Percentiles rank a stretch among this genome's conserved stretches.
These are phyloP conservation scores for Leucaena leucocephala DNA, from an alignment of 306 rosid species.

Conservation along the genomic window DNA sequence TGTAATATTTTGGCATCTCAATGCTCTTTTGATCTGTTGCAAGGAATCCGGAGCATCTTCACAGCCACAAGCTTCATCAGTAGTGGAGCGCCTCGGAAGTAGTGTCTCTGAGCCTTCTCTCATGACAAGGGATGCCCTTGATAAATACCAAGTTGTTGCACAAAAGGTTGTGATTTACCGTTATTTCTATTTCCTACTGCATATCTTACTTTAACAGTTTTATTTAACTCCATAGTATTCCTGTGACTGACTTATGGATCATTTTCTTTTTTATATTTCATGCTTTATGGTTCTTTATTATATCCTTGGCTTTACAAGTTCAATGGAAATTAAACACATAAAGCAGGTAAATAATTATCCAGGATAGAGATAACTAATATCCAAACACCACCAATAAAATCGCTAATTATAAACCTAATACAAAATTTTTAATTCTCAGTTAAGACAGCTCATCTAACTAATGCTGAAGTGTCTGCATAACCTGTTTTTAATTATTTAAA, in stretches of 20 bases:
- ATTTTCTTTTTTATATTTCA: background rate
- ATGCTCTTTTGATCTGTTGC: slow-evolving; percentile 38
- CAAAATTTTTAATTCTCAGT: background rate
- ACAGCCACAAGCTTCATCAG: slow-evolving; percentile 64
- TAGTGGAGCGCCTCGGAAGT: slow-evolving; percentile 79
- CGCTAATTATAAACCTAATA: background rate
- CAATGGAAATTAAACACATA: background rate
- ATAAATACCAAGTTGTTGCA: slow-evolving; percentile 83
- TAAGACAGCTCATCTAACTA: background rate
- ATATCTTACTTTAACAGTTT: slow-evolving; percentile 4
- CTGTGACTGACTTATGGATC: background rate
- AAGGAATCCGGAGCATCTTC: slow-evolving; percentile 86
- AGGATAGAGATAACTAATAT: background rate
- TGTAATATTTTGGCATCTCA: slow-evolving; percentile 33
- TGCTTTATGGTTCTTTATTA: background rate
- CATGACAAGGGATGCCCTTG: slow-evolving; percentile 85
- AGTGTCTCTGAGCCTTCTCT: slow-evolving; percentile 78
- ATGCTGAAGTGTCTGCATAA: background rate
- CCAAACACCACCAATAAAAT: background rate
- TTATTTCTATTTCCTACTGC: slow-evolving; percentile 9
- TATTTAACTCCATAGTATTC: background rate
- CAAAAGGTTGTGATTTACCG: slow-evolving; percentile 73
- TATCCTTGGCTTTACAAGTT: background rate
- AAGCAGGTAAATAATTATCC: background rate
- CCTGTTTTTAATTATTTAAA: slow-evolving; percentile 7